Evolutionary conservation across 352 stramenopile genomes (phyloP), one percentile per base, ranked within the genome.

Genomic region (Pelagophyceae sp.): DNA sequence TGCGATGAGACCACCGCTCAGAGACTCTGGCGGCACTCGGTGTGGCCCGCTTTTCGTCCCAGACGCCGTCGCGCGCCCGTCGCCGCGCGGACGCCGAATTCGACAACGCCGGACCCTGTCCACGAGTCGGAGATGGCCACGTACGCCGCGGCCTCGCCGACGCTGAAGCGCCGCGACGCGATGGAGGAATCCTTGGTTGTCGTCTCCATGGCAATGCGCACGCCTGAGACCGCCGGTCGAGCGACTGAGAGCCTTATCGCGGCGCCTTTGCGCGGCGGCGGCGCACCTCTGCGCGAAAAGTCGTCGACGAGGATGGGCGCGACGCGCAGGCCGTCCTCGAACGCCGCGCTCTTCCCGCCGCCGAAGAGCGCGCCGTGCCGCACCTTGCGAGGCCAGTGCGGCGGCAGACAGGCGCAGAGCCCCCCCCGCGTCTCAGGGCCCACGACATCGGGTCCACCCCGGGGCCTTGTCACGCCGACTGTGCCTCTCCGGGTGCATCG

Each of bases 301-400:
- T 71, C 61, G 33, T 71, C 61, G 5, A 38, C n/a, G 97, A 95
- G 78, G 83, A 86, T 1, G 93, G 93, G 0, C 82, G 97, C 17
- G 85, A 84, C 2, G 91, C 93, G 5, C 94, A 92, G 20, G 87
- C 98, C 76, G 80, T 96, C 71, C 96, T 97, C 83, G 90, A 90
- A 0, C 85, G 97, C 23, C 93, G 92, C 33, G 97, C 97, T 82
- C 97, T 96, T 83, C 88, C 93, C 29, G 90, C 89, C 38, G 97
- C 98, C 83, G 94, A 98, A 79, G 76, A 91, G n/a, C 74, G 94
- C 33, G 78, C 90, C 50, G 27, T 71, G 61, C 3, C 11, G 61
- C 15, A 71, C 58, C n/a, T n/a, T n/a, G n/a, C 87, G 2, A 67
- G 86, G 38, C 58, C 85, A 3, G 79, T 88, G 33, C 71, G 75